Evolutionary conservation across 305 asterid species (phyloP).

Genomic region (Solanum hybrid): DNA sequence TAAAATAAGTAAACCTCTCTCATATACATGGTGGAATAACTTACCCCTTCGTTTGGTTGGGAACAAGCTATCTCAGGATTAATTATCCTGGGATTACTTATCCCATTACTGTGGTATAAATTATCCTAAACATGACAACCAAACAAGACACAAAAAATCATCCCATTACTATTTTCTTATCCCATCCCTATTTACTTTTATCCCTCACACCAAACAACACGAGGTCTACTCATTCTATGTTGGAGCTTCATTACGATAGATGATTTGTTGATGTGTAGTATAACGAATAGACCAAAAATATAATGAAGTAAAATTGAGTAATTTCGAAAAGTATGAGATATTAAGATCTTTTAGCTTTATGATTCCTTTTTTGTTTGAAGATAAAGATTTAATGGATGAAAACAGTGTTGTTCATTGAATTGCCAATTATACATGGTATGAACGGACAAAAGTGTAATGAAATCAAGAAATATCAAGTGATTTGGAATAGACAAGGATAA

Average conservation of each 20-base stretch:
- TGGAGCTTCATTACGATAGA: background rate
- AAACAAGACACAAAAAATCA: background rate
- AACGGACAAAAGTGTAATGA: background rate
- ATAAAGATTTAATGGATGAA: background rate
- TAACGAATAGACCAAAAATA: background rate
- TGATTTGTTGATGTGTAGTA: background rate
- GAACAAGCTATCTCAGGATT: no score
- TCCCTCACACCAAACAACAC: no score
- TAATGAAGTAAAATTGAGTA: background rate
- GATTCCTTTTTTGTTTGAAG: background rate
- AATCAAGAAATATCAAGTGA: background rate
- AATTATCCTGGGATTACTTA: no score
- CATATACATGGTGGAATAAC: background rate
- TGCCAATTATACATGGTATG: background rate
- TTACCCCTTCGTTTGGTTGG: no score
- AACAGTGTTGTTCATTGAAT: background rate
- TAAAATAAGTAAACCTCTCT: background rate
- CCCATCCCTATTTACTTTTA: no score
- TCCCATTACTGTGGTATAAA: background rate
- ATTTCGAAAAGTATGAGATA: background rate
- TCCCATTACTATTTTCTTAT: no score
- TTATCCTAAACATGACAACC: background rate
- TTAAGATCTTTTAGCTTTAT: background rate
- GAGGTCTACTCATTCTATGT: background rate
- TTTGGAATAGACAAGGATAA: background rate